These are phyloP conservation scores for Globisporangium emineosum DNA, from an alignment of 352 stramenopile species.

Conservation along the genomic window DNA sequence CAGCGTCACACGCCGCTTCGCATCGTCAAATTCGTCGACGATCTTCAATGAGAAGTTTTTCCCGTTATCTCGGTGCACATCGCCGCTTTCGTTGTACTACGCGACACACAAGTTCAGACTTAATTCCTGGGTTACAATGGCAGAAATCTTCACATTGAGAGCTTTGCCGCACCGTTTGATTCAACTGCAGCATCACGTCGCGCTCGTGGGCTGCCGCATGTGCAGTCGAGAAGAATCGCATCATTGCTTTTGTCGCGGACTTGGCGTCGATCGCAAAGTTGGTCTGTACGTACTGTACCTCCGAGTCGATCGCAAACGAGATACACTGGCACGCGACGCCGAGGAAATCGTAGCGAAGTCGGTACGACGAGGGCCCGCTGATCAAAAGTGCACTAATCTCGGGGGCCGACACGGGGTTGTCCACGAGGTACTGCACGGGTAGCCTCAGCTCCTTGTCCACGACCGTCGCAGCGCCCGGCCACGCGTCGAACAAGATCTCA, in stretches of 20 bases:
- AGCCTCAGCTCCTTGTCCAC: conserved; percentile 67
- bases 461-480: conserved; percentile 47
- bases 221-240: conserved; percentile 55
- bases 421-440: conserved; percentile 67
- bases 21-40: conserved; percentile 50
- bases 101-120: no score
- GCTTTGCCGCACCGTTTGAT: conserved; percentile 28
- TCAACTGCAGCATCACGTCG: conserved; percentile 35
- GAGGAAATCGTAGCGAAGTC: conserved; percentile 64
- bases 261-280: conserved; percentile 60
- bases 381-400: conserved; percentile 52
- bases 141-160: neutral
- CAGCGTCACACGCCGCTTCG: conserved; percentile 46
- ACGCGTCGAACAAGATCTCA: conserved; percentile 71
- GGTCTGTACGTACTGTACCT: conserved; percentile 40
- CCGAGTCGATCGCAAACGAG: conserved; percentile 32
- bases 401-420: conserved; percentile 49
- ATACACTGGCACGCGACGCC: conserved; percentile 27
- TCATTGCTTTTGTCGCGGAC: conserved; percentile 45
- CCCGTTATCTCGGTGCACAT: neutral
- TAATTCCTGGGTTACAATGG: neutral
- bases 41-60: conserved; percentile 31
- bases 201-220: conserved; percentile 35
- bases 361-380: conserved; percentile 58
- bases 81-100: conserved; percentile 4